Evolutionary conservation across 23 red algal species (phyloP).

Genomic region (Chondrus crispus): DNA sequence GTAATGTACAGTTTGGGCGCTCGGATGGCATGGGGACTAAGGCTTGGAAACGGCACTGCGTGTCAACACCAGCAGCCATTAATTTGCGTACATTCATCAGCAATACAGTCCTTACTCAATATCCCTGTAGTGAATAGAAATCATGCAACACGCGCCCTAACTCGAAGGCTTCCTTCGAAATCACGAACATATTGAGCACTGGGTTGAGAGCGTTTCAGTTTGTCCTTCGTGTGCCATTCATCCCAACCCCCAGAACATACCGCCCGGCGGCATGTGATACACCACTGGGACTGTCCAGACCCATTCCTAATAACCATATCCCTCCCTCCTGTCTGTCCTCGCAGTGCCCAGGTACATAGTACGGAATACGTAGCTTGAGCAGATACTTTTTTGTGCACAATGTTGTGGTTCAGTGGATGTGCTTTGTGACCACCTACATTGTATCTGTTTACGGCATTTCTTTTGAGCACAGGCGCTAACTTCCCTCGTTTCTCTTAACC

Average conservation of each 20-base stretch:
- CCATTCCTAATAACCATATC: neutral
- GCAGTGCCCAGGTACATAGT: neutral
- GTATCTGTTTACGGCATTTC: neutral
- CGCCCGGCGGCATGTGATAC: neutral
- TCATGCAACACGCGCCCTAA: neutral
- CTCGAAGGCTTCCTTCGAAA: neutral
- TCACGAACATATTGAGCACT: neutral
- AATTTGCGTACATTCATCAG: too few species aligned
- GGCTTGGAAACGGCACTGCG: too few species aligned
- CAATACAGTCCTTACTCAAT: too few species aligned
- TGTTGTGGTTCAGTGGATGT: neutral
- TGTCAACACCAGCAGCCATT: too few species aligned
- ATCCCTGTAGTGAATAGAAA: too few species aligned
- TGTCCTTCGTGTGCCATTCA: neutral
- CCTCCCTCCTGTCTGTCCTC: neutral
- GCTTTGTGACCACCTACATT: neutral
- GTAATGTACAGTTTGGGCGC: too few species aligned
- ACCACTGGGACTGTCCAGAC: neutral
- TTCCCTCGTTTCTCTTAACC: neutral
- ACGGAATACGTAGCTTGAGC: neutral
- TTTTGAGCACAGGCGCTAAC: neutral
- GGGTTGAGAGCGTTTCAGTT: neutral
- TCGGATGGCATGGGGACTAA: too few species aligned
- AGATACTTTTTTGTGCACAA: neutral
- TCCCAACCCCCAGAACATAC: neutral